phyloP scores from a whole-genome alignment of 805 yeast genomes.

The Hanseniaspora taiwanica region DNA sequence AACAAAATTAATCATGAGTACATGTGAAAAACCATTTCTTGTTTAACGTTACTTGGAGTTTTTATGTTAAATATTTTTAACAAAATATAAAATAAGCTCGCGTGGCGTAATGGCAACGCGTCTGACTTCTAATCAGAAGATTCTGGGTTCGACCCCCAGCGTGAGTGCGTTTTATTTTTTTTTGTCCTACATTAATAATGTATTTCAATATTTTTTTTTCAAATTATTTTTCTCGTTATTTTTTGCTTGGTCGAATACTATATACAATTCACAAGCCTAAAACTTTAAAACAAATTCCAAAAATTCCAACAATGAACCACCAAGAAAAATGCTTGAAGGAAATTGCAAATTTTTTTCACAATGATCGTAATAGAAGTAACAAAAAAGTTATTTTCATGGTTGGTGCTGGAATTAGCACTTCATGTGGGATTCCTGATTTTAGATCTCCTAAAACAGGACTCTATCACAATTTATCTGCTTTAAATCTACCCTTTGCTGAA shows the following conservation, averaged over 20 bases:
- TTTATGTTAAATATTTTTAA: neutral
- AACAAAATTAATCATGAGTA: neutral
- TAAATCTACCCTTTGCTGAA: conserved; percentile 81
- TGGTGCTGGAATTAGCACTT: conserved; percentile 92
- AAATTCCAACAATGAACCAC: neutral
- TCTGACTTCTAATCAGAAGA: conserved; percentile 44
- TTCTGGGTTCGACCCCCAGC: conserved; percentile 45
- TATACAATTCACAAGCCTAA: no score
- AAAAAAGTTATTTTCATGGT: conserved; percentile 49
- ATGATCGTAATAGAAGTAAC: conserved; percentile 11
- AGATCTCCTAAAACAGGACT: conserved; percentile 83
- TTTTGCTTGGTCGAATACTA: neutral
- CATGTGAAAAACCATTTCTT: conserved; percentile 1
- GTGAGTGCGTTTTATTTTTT: conserved; percentile 28
- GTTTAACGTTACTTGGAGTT: neutral
- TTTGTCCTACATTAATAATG: no score
- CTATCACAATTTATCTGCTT: conserved; percentile 61
- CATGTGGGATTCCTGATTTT: conserved; percentile 93
- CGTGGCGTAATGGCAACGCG: conserved; percentile 47
- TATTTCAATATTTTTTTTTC: neutral
- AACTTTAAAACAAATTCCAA: no score
- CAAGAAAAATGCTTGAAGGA: neutral
- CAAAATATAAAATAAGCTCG: conserved; percentile 26
- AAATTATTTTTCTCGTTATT: neutral
- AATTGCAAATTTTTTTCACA: conserved; percentile 2